These are phyloP conservation scores for Phytopythium cucurbitacearum DNA, from an alignment of 352 stramenopile genomes.

Conservation along the genomic window DNA sequence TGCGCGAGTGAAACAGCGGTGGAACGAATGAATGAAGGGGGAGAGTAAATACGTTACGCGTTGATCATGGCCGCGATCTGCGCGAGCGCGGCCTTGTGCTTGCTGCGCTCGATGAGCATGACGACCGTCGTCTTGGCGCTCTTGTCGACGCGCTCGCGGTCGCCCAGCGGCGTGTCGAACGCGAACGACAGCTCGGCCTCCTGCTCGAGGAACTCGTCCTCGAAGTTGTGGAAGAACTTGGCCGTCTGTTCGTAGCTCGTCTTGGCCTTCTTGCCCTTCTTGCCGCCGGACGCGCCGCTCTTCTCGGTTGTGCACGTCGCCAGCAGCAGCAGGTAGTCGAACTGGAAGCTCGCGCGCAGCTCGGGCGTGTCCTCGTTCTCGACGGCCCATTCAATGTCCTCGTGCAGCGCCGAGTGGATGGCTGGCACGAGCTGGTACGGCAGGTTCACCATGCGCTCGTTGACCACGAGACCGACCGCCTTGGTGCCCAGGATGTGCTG, in stretches of 20 bases:
- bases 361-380: slow-evolving; percentile 63
- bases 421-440: slow-evolving; percentile 82
- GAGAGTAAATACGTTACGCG: slow-evolving; percentile 31
- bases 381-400: slow-evolving; percentile 85
- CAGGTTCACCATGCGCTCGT: slow-evolving; percentile 85
- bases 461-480: slow-evolving; percentile 66
- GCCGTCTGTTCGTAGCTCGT: slow-evolving; percentile 54
- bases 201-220: slow-evolving; percentile 83
- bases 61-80: slow-evolving; percentile 83
- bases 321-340: slow-evolving; percentile 84
- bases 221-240: slow-evolving; percentile 85
- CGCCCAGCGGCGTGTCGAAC: slow-evolving; percentile 65
- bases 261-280: slow-evolving; percentile 76
- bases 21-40: slow-evolving; percentile 42
- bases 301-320: slow-evolving; percentile 61
- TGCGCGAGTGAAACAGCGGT: slow-evolving; percentile 2
- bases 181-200: slow-evolving; percentile 64
- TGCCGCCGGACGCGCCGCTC: slow-evolving; percentile 22
- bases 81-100: slow-evolving; percentile 76
- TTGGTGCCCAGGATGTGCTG: slow-evolving; percentile 58
- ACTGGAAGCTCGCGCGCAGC: slow-evolving; percentile 61
- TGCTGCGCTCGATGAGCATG: slow-evolving; percentile 71
- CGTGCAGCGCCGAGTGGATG: slow-evolving; percentile 73
- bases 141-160: slow-evolving; percentile 56
- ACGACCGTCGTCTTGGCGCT: slow-evolving; percentile 66